Evolutionary conservation across 495 filamentous ascomycete species (phyloP).

Genomic region (Pyronema domesticum): DNA sequence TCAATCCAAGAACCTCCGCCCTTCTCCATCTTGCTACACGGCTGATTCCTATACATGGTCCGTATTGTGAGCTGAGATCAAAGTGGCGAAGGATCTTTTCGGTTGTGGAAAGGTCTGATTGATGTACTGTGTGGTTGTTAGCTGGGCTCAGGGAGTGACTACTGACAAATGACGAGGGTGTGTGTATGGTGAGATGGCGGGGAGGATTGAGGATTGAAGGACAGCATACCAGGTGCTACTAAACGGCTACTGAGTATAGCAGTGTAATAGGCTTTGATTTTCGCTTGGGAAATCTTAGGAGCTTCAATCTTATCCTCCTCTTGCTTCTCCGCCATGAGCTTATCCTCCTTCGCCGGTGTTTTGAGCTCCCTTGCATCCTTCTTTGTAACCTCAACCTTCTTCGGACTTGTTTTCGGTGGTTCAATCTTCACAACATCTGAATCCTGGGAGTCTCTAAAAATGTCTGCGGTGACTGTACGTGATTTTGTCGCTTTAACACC

Average conservation of each 20-base stretch:
- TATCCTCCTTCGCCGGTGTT: too few species aligned
- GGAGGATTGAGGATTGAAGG: too few species aligned
- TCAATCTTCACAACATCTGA: background rate
- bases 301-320: background rate
- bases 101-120: constrained; percentile 45
- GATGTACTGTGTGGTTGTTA: constrained; percentile 39
- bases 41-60: constrained; percentile 74
- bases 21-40: constrained; percentile 75
- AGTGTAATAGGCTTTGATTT: background rate
- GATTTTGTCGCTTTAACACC: constrained; percentile 6
- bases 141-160: too few species aligned
- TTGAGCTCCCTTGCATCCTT: too few species aligned
- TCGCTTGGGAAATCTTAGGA: background rate
- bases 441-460: too few species aligned
- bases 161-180: too few species aligned
- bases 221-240: background rate
- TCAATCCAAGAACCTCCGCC: constrained; percentile 56
- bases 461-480: too few species aligned
- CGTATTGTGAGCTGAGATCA: constrained; percentile 74
- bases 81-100: constrained; percentile 82
- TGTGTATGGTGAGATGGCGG: too few species aligned
- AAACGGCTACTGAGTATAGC: background rate
- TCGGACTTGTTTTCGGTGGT: background rate
- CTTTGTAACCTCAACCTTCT: too few species aligned
- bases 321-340: too few species aligned